Base-by-base conservation (phyloP, 78 protist species). In the Dictyostelium brefeldianum region DNA sequence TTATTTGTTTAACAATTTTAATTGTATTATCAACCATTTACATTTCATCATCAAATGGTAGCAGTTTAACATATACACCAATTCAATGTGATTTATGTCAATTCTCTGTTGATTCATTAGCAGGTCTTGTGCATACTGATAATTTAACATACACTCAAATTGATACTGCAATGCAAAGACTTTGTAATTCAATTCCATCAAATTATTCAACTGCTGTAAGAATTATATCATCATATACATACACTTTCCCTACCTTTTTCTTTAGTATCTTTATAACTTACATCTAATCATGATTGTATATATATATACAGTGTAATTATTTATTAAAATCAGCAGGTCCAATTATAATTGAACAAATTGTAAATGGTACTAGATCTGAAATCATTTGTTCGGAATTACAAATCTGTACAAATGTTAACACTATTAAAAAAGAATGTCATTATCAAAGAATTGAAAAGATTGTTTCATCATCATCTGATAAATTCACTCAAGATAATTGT, bases 31-130 rank as follows among this genome's bases (percentile, higher is more conserved):
- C 11, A 67, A 67, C 22, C 43, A 36, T 36, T 36, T 36, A 36
- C 2, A 2, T 36, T 3, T 36, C 43, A 36, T 36, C 43, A 36
- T 22, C 75, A 48, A 29, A 65, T 29, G 46, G 43, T 10, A 51
- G 1, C 1, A 12, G n/a, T 8, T 51, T 51, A 51, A 22, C 69
- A 56, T 46, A 27, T 31, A 48, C 75, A 48, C 78, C 89, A 48
- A 27, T 81, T 7, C 78, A 81, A 15, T 81, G 89, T 65, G 89
- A 81, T 81, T 50, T 81, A 8, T 81, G 89, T 81, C 54, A 51
- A 56, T 65, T 81, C 47, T 15, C 78, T 1, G 48, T 81, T 0
- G 89, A 81, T 50, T 43, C 71, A 46, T 31, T 81, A 15, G 22
- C 22, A 3, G 12, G 6, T 25, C 7, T 81, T 0, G 64, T 25